Conservation (phyloP, 148 eudicot species). For the Pharnaceum exiguum region DNA sequence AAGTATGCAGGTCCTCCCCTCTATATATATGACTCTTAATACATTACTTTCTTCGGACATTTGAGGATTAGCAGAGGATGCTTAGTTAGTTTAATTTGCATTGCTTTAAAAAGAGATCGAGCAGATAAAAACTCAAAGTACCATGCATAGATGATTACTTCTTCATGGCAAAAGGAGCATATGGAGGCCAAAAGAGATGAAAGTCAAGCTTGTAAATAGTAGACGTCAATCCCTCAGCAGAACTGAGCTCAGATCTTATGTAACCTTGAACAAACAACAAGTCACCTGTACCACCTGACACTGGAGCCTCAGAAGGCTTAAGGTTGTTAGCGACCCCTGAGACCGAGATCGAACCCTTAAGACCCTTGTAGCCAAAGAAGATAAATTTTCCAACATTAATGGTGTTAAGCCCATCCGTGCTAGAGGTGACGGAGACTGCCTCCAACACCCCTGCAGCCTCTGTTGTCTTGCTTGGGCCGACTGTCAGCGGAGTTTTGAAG, state of each 20-base stretch:
- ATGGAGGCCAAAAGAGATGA: constrained; percentile 52
- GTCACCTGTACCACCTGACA: constrained; percentile 45
- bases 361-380: constrained; percentile 22
- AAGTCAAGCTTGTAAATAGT: constrained; percentile 38
- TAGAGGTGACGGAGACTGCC: constrained; percentile 32
- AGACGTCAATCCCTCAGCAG: constrained; percentile 15
- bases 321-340: constrained; percentile 32
- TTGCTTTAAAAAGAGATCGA: too few species aligned
- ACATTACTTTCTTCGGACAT: too few species aligned
- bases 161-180: constrained; percentile 19
- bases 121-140: too few species aligned
- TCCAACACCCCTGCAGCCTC: constrained; percentile 15
- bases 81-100: too few species aligned
- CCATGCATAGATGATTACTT: too few species aligned
- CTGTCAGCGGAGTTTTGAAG: constrained; percentile 2
- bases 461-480: constrained; percentile 7
- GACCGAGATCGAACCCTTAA: constrained; percentile 38
- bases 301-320: constrained; percentile 32
- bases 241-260: constrained; percentile 31
- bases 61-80: too few species aligned
- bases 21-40: too few species aligned
- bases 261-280: constrained; percentile 51
- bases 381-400: constrained; percentile 27
- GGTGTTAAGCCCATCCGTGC: constrained; percentile 32
- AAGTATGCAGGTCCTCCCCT: too few species aligned